Base-by-base conservation (phyloP, 257 asterid species). In the Primulina tabacum region DNA sequence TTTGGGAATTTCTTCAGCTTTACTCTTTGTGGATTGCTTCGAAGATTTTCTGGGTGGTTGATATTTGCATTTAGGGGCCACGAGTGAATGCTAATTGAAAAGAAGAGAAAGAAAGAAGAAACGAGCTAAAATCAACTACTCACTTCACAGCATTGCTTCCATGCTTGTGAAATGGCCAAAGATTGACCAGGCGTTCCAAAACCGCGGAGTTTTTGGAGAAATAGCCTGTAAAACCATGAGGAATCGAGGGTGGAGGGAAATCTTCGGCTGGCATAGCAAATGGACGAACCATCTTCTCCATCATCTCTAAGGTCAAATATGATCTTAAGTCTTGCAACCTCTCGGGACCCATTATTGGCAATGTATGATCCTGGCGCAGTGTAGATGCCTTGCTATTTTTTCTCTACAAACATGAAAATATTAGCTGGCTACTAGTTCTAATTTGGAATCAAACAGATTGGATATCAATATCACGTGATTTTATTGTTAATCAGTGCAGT, bases 191-290 rank as follows among this genome's bases (percentile, higher is more conserved):
- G 60, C 97, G 97, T 72, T 94, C 97, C 60, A 94, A 73, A 52
- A 94, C 97, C 1, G 87, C 77, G 0, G 99, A 96, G 60, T 95
- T 88, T 69, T 91, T 94, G 16, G 97, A 89, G 87, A 94, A 94
- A 80, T 90, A 88, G 73, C 99, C 97, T 0, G 96, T 71, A 70
- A 92, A 92, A 65, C 92, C 96, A 72, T 92, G 98, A 35, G 99
- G 97, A 56, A 75, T 75, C 6, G 94, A 43, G 8, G 96, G 90
- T 6, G 98, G 98, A 32, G 98, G 96, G 66, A 92, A 92, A 73
- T 92, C 96, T 80, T 92, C 98, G 0, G 95, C 96, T 7, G 98
- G 98, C 96, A 92, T 92, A 35, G 98, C 96, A 67, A 86, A 92
- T 30, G 89, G 83, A 40, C 86, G 92, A 20, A 88, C 71, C 95